Conservation (phyloP, 306 rosid genomes). For the Ammopiptanthus mongolicus region DNA sequence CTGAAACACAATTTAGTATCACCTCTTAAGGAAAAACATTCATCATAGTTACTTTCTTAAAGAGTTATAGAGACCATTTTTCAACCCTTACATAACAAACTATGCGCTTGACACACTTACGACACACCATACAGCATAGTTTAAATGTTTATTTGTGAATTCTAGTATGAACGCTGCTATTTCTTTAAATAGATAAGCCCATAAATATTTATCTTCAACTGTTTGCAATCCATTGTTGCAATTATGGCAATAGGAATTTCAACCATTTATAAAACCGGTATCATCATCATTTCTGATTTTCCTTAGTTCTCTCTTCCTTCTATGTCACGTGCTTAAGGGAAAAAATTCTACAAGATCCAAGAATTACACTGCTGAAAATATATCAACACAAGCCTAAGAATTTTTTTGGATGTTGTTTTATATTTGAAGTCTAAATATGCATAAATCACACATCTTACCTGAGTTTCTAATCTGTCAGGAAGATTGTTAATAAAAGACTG, state of each 20-base stretch:
- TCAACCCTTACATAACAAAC: not conserved
- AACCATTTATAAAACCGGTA: not conserved
- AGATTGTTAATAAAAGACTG: slow-evolving; percentile 78
- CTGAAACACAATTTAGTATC: slow-evolving; percentile 33
- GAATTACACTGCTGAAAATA: not conserved
- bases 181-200: not conserved
- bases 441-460: slow-evolving; percentile 40
- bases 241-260: not conserved
- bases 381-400: not conserved
- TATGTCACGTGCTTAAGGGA: not conserved
- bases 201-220: not conserved
- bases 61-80: not conserved
- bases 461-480: slow-evolving; percentile 89
- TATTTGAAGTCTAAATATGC: not conserved
- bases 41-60: not conserved
- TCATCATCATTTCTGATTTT: not conserved
- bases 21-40: not conserved
- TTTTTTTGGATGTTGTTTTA: not conserved
- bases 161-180: not conserved
- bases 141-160: not conserved
- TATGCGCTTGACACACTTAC: not conserved
- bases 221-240: not conserved
- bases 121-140: not conserved
- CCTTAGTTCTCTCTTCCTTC: not conserved
- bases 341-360: not conserved